These are phyloP conservation scores for Colletotrichum camelliae DNA, from an alignment of 2,329 filamentous ascomycete species.

Conservation along the genomic window DNA sequence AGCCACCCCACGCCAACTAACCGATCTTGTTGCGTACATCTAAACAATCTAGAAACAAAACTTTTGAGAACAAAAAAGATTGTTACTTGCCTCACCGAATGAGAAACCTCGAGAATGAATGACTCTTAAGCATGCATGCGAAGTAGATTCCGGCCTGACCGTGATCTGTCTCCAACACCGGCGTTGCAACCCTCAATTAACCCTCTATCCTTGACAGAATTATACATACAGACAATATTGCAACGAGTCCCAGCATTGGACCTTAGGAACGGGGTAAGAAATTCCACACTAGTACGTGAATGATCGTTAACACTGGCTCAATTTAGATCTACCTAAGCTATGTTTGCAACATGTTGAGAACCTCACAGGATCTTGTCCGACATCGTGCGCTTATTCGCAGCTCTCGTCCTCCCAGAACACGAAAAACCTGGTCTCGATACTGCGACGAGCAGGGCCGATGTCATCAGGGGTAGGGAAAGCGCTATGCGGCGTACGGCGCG, in stretches of 20 bases:
- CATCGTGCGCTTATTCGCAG: slow-evolving; percentile 2
- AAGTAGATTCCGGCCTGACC: not conserved
- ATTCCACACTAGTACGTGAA: not conserved
- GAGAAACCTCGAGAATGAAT: not conserved
- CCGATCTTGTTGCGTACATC: too few species aligned
- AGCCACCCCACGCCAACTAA: too few species aligned
- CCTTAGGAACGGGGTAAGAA: too few species aligned
- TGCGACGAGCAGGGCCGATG: slow-evolving; percentile 41
- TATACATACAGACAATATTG: too few species aligned
- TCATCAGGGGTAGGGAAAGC: slow-evolving; percentile 79
- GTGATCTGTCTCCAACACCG: not conserved
- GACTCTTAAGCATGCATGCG: not conserved
- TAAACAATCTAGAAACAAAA: too few species aligned
- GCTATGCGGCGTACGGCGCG: slow-evolving; percentile 70
- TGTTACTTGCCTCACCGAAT: not conserved
- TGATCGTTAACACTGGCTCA: not conserved
- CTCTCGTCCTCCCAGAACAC: slow-evolving; percentile 6
- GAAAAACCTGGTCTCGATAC: slow-evolving; percentile 1
- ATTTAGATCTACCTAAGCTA: not conserved
- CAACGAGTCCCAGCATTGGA: too few species aligned
- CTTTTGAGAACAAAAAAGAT: not conserved
- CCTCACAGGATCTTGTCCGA: slow-evolving; percentile 25
- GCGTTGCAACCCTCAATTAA: too few species aligned
- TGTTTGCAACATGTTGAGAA: not conserved
- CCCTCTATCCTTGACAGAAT: too few species aligned